Evolutionary conservation across 1,139 yeast genomes (phyloP).

Genomic region (Lodderomyces orthopsilosis): DNA sequence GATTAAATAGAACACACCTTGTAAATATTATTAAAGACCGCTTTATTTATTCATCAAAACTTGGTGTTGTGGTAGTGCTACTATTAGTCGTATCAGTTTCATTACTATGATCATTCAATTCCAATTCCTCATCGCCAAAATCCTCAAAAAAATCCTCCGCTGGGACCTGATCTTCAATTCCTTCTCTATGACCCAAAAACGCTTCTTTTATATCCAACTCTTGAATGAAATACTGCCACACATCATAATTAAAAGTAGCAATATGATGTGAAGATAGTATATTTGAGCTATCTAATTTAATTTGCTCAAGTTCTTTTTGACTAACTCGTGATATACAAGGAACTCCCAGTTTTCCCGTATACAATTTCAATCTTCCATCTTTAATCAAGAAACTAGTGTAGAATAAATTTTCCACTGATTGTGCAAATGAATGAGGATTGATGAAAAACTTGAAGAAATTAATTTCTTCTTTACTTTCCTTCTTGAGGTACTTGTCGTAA

Average conservation of each 20-base stretch:
- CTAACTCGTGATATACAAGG: constrained; percentile 28
- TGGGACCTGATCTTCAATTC: constrained; percentile 29
- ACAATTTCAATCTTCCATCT: constrained; percentile 62
- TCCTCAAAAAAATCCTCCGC: constrained; percentile 16
- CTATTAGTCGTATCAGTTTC: neutral
- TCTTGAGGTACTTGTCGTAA: constrained; percentile 35
- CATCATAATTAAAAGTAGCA: constrained; percentile 61
- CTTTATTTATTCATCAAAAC: neutral
- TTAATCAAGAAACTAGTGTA: constrained; percentile 75
- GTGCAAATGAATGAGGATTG: constrained; percentile 73
- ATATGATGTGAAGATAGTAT: constrained; percentile 43
- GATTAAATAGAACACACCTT: neutral
- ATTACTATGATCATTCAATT: neutral
- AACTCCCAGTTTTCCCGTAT: constrained; percentile 37
- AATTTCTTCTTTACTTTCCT: constrained; percentile 37
- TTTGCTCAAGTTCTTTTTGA: constrained; percentile 15
- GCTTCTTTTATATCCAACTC: constrained; percentile 52
- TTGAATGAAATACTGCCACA: constrained; percentile 58
- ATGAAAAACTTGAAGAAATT: constrained; percentile 66
- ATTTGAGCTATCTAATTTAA: constrained; percentile 12
- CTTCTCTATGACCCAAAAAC: constrained; percentile 47
- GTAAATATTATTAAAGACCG: neutral
- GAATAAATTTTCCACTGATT: constrained; percentile 80
- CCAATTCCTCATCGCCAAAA: neutral
- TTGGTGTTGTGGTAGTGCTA: neutral